Evolutionary conservation across 208 protist species (phyloP).

Genomic region (Ichthyophonus hoferi): DNA sequence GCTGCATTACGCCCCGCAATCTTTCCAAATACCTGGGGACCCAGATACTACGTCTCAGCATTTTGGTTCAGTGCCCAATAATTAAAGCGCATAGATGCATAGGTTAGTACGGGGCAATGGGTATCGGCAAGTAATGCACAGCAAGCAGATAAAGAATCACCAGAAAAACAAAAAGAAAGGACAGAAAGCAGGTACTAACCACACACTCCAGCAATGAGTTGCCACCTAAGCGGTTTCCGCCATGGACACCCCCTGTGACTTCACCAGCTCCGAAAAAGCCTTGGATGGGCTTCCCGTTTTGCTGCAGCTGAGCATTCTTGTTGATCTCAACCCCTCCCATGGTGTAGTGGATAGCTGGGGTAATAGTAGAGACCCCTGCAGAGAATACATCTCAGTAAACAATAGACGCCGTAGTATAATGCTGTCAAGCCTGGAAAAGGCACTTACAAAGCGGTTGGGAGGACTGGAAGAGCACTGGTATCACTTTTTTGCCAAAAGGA

Average conservation of each 20-base stretch:
- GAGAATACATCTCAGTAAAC: no score
- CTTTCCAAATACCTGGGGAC: no score
- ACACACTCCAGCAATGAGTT: conserved; percentile 91
- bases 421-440: neutral
- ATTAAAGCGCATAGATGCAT: no score
- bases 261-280: conserved; percentile 88
- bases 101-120: no score
- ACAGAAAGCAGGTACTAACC: no score
- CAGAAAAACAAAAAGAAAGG: no score
- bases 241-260: conserved; percentile 90
- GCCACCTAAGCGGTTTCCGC: conserved; percentile 86
- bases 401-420: no score
- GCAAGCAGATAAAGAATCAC: no score
- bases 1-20: no score
- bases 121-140: no score
- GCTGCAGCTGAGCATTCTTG: conserved; percentile 56
- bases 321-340: conserved; percentile 84
- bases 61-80: no score
- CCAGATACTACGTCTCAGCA: no score
- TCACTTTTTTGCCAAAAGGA: conserved; percentile 71
- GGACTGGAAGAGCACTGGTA: conserved; percentile 18
- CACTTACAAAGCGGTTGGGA: conserved; percentile 42
- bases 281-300: conserved; percentile 55
- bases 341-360: conserved; percentile 88
- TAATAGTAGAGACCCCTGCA: conserved; percentile 66